Percentiles rank a stretch among this genome's conserved stretches.
Evolutionary conservation across 768 basidiomycete genomes (phyloP).

Genomic region (Lanmaoa rubissima): DNA sequence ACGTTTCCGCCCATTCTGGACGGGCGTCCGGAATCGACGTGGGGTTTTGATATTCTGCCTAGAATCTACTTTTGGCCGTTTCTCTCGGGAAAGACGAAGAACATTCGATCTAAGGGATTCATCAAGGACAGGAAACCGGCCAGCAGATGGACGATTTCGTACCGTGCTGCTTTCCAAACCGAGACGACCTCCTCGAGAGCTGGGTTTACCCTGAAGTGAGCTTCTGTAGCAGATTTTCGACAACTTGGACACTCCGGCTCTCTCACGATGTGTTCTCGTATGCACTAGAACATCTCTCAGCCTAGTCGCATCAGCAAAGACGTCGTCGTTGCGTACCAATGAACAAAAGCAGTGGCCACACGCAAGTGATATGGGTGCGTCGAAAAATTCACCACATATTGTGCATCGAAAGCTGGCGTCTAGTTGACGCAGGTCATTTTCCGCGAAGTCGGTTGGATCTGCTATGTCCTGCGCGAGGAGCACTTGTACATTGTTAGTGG

Average conservation of each 20-base stretch:
- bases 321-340: constrained; percentile 42
- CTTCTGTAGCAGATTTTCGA: constrained; percentile 56
- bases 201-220: constrained; percentile 64
- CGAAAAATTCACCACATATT: constrained; percentile 74
- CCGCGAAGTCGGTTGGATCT: constrained; percentile 73
- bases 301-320: not conserved
- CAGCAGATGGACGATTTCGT: constrained; percentile 9
- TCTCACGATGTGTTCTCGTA: constrained; percentile 53
- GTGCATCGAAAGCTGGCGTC: constrained; percentile 69
- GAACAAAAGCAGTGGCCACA: constrained; percentile 89
- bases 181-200: constrained; percentile 65
- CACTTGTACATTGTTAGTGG: constrained; percentile 27
- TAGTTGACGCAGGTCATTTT: constrained; percentile 55
- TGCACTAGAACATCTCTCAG: constrained; percentile 50
- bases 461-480: constrained; percentile 39
- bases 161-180: constrained; percentile 78
- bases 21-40: constrained; percentile 13
- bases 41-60: constrained; percentile 17
- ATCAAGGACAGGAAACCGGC: not conserved
- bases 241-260: constrained; percentile 76
- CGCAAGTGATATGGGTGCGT: constrained; percentile 65
- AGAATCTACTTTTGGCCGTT: constrained; percentile 20
- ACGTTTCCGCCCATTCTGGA: constrained; percentile 35
- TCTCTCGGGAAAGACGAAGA: constrained; percentile 40
- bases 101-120: constrained; percentile 39